Percentiles rank a stretch among this genome's conserved stretches.
These are phyloP conservation scores for Raffaelea albimanens DNA, from an alignment of 2,329 filamentous ascomycete genomes.

Conservation along the genomic window DNA sequence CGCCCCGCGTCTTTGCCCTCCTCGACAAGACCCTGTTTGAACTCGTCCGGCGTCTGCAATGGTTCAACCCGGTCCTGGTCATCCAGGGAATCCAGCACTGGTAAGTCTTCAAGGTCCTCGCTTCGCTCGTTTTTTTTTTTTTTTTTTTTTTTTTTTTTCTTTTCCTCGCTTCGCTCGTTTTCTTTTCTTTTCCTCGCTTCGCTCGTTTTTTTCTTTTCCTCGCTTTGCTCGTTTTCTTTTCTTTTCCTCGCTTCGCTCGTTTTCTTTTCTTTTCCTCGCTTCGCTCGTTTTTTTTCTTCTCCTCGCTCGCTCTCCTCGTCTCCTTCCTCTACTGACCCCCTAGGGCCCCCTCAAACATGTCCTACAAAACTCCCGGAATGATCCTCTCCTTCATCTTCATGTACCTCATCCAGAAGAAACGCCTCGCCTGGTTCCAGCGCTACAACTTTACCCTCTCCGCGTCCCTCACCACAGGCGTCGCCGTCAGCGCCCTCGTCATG, in stretches of 20 bases:
- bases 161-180: too few relatives aligned
- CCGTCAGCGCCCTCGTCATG: conserved; percentile 30
- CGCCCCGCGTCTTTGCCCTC: conserved; percentile 20
- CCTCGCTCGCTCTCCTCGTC: too few relatives aligned
- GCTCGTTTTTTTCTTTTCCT: too few relatives aligned
- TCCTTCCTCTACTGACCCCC: background rate
- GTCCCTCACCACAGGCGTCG: conserved; percentile 30
- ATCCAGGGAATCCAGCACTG: conserved; percentile 33
- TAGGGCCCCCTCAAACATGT: conserved; percentile 27
- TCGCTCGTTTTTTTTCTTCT: too few relatives aligned
- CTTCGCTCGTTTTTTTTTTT: too few relatives aligned
- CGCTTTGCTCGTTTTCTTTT: too few relatives aligned
- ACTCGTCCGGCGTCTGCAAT: conserved; percentile 27
- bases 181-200: too few relatives aligned
- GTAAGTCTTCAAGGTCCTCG: too few relatives aligned
- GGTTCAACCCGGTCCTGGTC: conserved; percentile 30
- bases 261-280: too few relatives aligned
- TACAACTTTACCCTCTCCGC: conserved; percentile 37
- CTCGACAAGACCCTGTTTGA: conserved; percentile 28
- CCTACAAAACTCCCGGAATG: conserved; percentile 33
- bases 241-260: too few relatives aligned
- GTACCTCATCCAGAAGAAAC: conserved; percentile 29
- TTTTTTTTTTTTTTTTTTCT: too few relatives aligned
- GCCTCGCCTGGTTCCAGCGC: conserved; percentile 34
- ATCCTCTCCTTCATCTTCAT: conserved; percentile 32